Conservation (phyloP, 768 basidiomycete genomes). For the Porphyrellus cyaneotinctus region DNA sequence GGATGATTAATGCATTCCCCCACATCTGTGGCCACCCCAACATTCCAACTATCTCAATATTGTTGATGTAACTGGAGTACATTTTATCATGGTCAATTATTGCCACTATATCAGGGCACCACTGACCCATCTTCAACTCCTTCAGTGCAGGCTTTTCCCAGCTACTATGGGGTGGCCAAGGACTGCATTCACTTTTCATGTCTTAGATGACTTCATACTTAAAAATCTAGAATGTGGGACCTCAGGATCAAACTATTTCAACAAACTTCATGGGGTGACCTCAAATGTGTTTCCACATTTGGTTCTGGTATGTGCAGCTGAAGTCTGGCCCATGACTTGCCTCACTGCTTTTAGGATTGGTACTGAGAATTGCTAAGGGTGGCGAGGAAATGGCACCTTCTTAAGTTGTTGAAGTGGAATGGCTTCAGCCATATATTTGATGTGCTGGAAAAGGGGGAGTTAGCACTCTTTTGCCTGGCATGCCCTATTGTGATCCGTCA, state of each 20-base stretch:
- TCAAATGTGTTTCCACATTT: background rate
- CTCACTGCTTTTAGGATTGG: conserved; percentile 5
- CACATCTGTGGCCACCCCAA: too few species aligned
- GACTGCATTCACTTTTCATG: conserved; percentile 10
- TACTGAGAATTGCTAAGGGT: conserved; percentile 18
- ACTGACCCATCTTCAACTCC: background rate
- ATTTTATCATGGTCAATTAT: too few species aligned
- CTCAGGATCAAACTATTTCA: background rate
- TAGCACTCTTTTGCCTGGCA: conserved; percentile 19
- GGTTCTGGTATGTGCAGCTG: background rate
- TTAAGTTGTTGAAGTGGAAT: conserved; percentile 21
- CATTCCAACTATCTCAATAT: too few species aligned
- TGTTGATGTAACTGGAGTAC: too few species aligned
- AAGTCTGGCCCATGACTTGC: too few species aligned
- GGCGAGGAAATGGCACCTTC: conserved; percentile 11
- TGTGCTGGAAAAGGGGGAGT: background rate
- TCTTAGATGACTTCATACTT: conserved; percentile 17
- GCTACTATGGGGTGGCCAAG: background rate
- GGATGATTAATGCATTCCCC: background rate
- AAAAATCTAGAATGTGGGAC: conserved; percentile 19
- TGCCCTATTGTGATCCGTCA: conserved; percentile 11
- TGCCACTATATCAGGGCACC: background rate
- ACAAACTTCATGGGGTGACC: background rate
- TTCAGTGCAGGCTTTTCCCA: background rate
- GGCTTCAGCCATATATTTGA: conserved; percentile 3